Evolutionary conservation across 108 stramenopile species (phyloP).

Genomic region (Fistulifera pelliculosa): DNA sequence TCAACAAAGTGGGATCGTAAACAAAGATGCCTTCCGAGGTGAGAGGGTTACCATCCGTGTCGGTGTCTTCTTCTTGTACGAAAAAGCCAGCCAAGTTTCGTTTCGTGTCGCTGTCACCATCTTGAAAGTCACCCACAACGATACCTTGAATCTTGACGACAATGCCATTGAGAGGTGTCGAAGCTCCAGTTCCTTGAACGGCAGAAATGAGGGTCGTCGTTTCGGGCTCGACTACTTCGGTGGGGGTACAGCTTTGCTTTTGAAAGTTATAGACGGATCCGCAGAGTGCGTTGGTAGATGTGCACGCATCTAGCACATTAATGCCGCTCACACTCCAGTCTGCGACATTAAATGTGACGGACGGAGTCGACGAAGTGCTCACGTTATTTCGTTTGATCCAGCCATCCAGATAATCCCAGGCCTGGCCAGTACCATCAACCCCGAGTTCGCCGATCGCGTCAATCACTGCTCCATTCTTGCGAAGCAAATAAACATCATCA

Average conservation of each 20-base stretch:
- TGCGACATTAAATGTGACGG: not conserved
- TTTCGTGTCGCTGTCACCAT: constrained; percentile 13
- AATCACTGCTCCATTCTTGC: constrained; percentile 17
- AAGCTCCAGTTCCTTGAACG: constrained; percentile 6
- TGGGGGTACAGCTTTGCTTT: not conserved
- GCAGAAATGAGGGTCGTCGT: constrained; percentile 6
- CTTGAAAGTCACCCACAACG: constrained; percentile 25
- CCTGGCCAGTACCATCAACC: not conserved
- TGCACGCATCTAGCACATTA: not conserved
- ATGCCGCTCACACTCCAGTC: not conserved
- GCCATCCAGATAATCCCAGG: constrained; percentile 24
- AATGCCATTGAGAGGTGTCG: not conserved
- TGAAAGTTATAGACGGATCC: not conserved
- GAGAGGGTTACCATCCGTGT: constrained; percentile 20
- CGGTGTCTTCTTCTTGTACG: constrained; percentile 25
- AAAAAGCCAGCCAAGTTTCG: constrained; percentile 31
- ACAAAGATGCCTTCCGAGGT: constrained; percentile 40
- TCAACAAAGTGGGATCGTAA: constrained; percentile 8
- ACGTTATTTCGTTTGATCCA: constrained; percentile 1
- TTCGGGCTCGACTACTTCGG: not conserved
- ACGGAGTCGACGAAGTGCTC: not conserved
- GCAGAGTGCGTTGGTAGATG: not conserved
- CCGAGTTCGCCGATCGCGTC: constrained; percentile 21
- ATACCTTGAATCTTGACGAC: constrained; percentile 6
- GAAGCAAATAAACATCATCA: constrained; percentile 25